Conservation (phyloP, 805 yeast species). For the Ogataea trehaloabstinens region DNA sequence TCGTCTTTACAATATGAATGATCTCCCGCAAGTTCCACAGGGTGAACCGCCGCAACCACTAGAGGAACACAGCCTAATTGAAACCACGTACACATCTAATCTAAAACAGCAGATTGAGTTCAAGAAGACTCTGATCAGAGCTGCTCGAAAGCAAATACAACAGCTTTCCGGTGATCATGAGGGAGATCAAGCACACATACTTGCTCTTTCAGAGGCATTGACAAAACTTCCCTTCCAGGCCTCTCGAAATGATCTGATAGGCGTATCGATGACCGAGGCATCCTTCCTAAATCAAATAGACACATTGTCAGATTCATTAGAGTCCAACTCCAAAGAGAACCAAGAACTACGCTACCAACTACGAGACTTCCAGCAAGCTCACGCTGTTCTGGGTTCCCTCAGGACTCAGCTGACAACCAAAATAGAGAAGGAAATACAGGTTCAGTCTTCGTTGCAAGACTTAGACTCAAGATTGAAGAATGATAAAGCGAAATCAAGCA, state of each 20-base stretch:
- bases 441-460: constrained; percentile 6
- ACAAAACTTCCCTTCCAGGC: constrained; percentile 29
- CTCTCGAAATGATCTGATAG: constrained; percentile 27
- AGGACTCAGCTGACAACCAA: constrained; percentile 8
- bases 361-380: constrained; percentile 7
- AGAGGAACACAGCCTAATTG: too few relatives aligned
- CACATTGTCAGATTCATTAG: constrained; percentile 7
- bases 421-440: constrained; percentile 9
- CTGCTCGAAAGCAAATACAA: constrained; percentile 19
- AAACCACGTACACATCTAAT: constrained; percentile 16
- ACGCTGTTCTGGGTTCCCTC: constrained; percentile 6
- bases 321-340: constrained; percentile 1
- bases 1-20: too few relatives aligned
- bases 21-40: too few relatives aligned
- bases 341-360: constrained; percentile 1
- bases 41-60: too few relatives aligned
- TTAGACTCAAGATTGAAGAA: constrained; percentile 3
- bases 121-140: constrained; percentile 19
- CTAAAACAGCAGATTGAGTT: constrained; percentile 22
- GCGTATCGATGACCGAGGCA: constrained; percentile 25
- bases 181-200: constrained; percentile 7
- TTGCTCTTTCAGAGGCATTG: constrained; percentile 25
- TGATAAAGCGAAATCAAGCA: constrained; percentile 7
- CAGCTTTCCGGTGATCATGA: constrained; percentile 3
- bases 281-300: constrained; percentile 12